phyloP scores from a whole-genome alignment of 805 yeast genomes.

The Saturnispora besseyi region DNA sequence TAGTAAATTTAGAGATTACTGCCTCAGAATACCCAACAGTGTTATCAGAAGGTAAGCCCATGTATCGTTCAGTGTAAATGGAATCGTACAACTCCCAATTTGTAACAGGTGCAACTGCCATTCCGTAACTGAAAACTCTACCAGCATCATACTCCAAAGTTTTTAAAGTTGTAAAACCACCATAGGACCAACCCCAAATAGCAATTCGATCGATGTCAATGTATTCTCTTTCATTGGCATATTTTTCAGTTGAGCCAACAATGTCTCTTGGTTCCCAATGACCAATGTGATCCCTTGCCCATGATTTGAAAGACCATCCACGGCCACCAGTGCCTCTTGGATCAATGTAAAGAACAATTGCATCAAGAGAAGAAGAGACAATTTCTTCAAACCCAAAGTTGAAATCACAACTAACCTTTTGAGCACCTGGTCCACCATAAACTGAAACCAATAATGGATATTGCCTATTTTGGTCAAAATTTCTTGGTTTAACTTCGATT shows the following conservation, averaged over 20 bases:
- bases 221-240: conserved; percentile 36
- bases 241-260: conserved; percentile 39
- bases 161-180: conserved; percentile 70
- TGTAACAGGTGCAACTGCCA: conserved; percentile 82
- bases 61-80: conserved; percentile 70
- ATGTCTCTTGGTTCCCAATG: conserved; percentile 73
- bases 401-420: conserved; percentile 40
- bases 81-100: conserved; percentile 71
- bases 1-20: conserved; percentile 31
- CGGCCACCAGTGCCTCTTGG: conserved; percentile 80
- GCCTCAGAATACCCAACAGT: conserved; percentile 41
- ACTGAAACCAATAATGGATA: conserved; percentile 61
- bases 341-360: conserved; percentile 58
- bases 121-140: conserved; percentile 58
- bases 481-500: conserved; percentile 54
- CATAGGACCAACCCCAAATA: conserved; percentile 87
- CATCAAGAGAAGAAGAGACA: conserved; percentile 46
- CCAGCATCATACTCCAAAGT: conserved; percentile 62
- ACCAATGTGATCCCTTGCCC: conserved; percentile 52
- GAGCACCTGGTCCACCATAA: conserved; percentile 81
- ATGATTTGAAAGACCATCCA: conserved; percentile 57
- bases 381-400: conserved; percentile 49
- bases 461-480: conserved; percentile 34
- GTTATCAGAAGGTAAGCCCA: conserved; percentile 48
- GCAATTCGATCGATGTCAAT: conserved; percentile 51